Conservation (phyloP, 768 basidiomycete genomes). For the Phylloporus sp. region DNA sequence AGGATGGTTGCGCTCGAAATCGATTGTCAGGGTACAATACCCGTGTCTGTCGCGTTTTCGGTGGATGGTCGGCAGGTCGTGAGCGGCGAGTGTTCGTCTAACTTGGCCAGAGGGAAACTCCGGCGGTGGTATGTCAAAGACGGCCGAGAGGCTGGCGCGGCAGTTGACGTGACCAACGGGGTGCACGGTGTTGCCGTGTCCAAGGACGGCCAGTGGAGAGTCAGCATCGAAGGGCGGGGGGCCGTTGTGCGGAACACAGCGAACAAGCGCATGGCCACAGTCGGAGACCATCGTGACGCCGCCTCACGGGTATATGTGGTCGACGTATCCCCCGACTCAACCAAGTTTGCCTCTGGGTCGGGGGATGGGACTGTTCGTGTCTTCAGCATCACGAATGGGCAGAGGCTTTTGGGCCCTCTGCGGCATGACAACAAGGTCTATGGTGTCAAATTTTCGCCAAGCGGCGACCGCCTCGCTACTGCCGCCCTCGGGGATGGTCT, state of each 20-base stretch:
- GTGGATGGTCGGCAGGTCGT: conserved; percentile 4
- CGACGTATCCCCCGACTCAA: conserved; percentile 12
- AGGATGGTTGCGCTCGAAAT: conserved; percentile 4
- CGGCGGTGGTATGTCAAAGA: conserved; percentile 1
- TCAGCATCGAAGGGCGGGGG: not conserved
- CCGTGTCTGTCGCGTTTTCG: conserved; percentile 6
- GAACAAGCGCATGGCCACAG: not conserved
- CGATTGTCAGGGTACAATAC: not conserved
- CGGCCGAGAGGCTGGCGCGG: not conserved
- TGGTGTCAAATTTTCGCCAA: conserved; percentile 7
- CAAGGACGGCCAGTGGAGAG: conserved; percentile 10
- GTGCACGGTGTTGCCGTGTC: not conserved
- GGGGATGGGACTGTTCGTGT: conserved; percentile 5
- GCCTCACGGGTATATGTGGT: not conserved
- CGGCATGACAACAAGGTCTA: conserved; percentile 3
- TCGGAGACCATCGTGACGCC: conserved; percentile 3
- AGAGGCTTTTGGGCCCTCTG: not conserved
- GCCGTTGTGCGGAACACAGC: conserved; percentile 3
- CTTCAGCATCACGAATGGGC: conserved; percentile 5
- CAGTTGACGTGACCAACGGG: not conserved
- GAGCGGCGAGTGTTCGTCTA: conserved; percentile 1
- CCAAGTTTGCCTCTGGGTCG: conserved; percentile 6
- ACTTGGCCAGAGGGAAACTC: not conserved
- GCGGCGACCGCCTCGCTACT: not conserved
- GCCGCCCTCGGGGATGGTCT: not conserved